phyloP scores from a whole-genome alignment of 2,329 filamentous ascomycete species.

The Aspergillus spinulosporus region DNA sequence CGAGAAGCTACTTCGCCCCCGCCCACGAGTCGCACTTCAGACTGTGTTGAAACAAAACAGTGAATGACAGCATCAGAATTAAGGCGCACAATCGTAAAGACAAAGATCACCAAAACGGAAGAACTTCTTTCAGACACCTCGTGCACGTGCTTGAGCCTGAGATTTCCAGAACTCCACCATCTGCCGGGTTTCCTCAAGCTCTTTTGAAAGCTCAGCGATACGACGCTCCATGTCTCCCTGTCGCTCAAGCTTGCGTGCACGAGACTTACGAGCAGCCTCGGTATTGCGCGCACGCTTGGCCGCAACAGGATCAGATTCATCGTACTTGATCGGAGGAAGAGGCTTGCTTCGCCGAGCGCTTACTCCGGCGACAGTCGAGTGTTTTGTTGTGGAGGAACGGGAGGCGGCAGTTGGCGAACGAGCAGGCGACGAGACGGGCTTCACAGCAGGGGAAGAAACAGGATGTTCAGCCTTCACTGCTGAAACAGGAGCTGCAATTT shows the following conservation, averaged over 20 bases:
- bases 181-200: conserved; percentile 35
- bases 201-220: conserved; percentile 66
- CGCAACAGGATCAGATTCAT: conserved; percentile 71
- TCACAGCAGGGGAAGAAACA: conserved; percentile 29
- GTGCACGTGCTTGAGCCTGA: conserved; percentile 25
- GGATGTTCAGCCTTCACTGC: conserved; percentile 18
- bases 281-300: conserved; percentile 94
- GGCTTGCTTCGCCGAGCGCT: conserved; percentile 75
- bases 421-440: conserved; percentile 43
- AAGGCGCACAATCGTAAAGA: background rate
- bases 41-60: no score
- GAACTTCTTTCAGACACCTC: no score
- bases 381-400: conserved; percentile 54
- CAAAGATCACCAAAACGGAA: background rate
- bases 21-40: conserved; percentile 28
- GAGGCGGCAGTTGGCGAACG: conserved; percentile 36
- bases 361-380: conserved; percentile 70
- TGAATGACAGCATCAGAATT: conserved; percentile 5
- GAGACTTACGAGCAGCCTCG: conserved; percentile 87
- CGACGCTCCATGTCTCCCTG: conserved; percentile 72
- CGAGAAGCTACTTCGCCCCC: conserved; percentile 37
- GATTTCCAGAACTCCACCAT: conserved; percentile 43
- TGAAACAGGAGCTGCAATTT: conserved; percentile 32
- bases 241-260: conserved; percentile 77
- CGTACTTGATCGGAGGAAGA: conserved; percentile 74